Evolutionary conservation across 495 filamentous ascomycete genomes (phyloP).

Genomic region (Aspergillus hancockii): DNA sequence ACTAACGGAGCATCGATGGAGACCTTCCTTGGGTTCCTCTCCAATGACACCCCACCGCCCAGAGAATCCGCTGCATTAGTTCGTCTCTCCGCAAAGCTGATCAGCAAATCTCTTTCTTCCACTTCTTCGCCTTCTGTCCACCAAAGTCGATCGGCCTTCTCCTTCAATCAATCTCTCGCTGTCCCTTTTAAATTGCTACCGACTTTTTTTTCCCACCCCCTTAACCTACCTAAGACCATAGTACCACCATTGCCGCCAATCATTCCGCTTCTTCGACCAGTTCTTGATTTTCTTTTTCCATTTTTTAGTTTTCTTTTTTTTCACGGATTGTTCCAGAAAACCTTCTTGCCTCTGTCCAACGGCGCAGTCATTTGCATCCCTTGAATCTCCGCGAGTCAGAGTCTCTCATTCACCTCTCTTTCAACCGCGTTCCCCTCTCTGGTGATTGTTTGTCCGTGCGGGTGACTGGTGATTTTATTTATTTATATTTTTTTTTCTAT

Average conservation of each 20-base stretch:
- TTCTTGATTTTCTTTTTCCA: not conserved
- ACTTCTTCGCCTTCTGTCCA: not conserved
- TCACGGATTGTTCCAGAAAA: not conserved
- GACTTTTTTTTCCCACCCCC: not conserved
- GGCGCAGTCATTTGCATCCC: not conserved
- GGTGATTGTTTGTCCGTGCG: not conserved
- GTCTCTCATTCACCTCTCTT: not conserved
- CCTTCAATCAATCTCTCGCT: not conserved
- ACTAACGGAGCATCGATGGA: no score
- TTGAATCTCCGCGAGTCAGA: not conserved
- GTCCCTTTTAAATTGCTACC: not conserved
- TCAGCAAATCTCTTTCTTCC: not conserved
- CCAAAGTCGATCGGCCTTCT: not conserved
- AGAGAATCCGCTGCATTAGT: constrained; percentile 1
- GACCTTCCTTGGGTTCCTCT: not conserved
- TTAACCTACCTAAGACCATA: not conserved
- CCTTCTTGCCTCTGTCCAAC: not conserved
- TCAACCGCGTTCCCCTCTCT: not conserved
- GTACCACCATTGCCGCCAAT: not conserved
- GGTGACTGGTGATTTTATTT: not conserved
- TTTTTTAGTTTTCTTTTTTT: not conserved
- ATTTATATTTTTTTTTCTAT: not conserved
- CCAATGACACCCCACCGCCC: not conserved
- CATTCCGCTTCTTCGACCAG: not conserved
- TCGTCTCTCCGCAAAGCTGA: not conserved